Evolutionary conservation across 164 flowering plant genomes (phyloP).

Genomic region (Tetracentron sinense): DNA sequence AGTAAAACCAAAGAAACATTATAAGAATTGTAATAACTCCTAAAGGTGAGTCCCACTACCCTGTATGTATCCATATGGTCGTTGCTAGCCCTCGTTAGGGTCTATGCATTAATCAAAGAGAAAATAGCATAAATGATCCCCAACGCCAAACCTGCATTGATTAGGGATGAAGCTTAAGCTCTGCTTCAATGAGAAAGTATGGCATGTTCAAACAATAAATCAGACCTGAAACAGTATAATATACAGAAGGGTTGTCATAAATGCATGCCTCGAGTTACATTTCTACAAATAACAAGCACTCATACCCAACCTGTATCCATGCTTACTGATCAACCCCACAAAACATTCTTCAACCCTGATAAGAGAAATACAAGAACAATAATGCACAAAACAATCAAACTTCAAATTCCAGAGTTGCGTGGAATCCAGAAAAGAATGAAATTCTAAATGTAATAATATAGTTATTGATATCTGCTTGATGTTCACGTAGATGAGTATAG

Average conservation of each 20-base stretch:
- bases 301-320: conserved; percentile 16
- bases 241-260: conserved; percentile 22
- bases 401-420: conserved; percentile 18
- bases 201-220: conserved; percentile 9
- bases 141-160: background rate
- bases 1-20: too few species aligned
- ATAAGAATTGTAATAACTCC: too few species aligned
- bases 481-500: conserved; percentile 8
- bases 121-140: too few species aligned
- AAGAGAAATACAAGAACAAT: conserved; percentile 19
- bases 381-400: conserved; percentile 21
- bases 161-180: background rate
- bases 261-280: conserved; percentile 19
- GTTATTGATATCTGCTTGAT: conserved; percentile 7
- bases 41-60: too few species aligned
- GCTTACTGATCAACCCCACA: conserved; percentile 23
- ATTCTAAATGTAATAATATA: conserved; percentile 5
- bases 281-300: conserved; percentile 21
- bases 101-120: too few species aligned
- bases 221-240: conserved; percentile 20
- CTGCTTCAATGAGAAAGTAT: conserved; percentile 8
- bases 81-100: too few species aligned
- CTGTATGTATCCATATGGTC: too few species aligned
- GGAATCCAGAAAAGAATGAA: conserved; percentile 24
- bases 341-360: conserved; percentile 17